Evolutionary conservation across 306 rosid genomes (phyloP), one percentile per base, ranked within the genome.

Genomic region (Vachellia pachyceras): DNA sequence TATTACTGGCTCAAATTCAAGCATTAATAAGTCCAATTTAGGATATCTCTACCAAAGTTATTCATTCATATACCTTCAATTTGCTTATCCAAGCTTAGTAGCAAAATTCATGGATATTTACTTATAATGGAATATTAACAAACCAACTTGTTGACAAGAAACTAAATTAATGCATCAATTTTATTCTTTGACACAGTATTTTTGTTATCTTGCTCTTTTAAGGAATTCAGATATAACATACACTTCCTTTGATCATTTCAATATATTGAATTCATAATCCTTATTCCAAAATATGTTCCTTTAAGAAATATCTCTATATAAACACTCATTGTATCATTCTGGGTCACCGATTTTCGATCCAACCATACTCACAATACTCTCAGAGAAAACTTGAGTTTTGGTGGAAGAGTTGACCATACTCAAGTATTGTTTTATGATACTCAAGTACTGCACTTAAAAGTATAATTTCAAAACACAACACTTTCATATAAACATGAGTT

Each of bases 71-170:
- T n/a, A n/a, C n/a, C 36, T 40, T 40, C 73, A 41, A 25, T 69
- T 15, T 84, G 58, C 45, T 78, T 60, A 8, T 6, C 57, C 73
- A 71, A 35, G 25, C 83, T 79, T 10, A 44, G 12, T 20, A 14
- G 13, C 72, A 84, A 5, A 41, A 84, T 25, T 8, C 3, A 0
- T 3, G 77, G 74, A 50, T 13, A 65, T 37, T 12, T 44, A 5
- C 25, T 6, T 70, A 84, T 13, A 11, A 3, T 40, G 15, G 63
- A 72, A 63, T 85, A 29, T 13, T 74, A 17, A 69, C 33, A 78
- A 8, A 83, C 84, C 78, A 84, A 18, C 46, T 77, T 65, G 10
- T 81, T 73, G 13, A 86, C 85, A 36, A 84, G 52, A 29, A 69
- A 81, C 66, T 81, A 54, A 85, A 86, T 83, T 35, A 57, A 17